These are phyloP conservation scores for Colletotrichum tabaci DNA, from an alignment of 2,329 filamentous ascomycete species.

Conservation along the genomic window DNA sequence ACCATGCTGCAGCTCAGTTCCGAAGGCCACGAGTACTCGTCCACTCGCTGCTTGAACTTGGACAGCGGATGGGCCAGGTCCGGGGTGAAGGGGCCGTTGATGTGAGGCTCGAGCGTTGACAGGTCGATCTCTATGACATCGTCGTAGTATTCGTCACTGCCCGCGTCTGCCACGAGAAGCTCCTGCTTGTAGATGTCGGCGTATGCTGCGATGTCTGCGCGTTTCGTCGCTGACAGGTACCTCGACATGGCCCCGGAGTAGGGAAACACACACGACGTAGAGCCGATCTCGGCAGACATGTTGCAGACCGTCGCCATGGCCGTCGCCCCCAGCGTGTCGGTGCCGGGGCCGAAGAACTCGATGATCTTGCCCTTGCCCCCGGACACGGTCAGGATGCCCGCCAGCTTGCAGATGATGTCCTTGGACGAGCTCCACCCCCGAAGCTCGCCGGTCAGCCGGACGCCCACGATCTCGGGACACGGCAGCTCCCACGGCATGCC, in stretches of 20 bases:
- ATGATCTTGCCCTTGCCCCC: constrained; percentile 54
- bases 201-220: constrained; percentile 45
- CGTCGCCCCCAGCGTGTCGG: constrained; percentile 50
- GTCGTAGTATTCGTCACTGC: constrained; percentile 52
- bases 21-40: constrained; percentile 49
- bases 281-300: constrained; percentile 55
- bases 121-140: constrained; percentile 54
- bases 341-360: constrained; percentile 55
- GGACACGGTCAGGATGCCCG: constrained; percentile 52
- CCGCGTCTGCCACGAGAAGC: constrained; percentile 49
- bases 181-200: constrained; percentile 46
- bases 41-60: constrained; percentile 47
- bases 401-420: constrained; percentile 55
- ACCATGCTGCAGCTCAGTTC: constrained; percentile 51
- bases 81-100: constrained; percentile 55
- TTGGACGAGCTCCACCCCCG: constrained; percentile 52
- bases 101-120: constrained; percentile 51
- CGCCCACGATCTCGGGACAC: constrained; percentile 51
- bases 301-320: constrained; percentile 56
- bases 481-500: constrained; percentile 53
- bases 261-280: constrained; percentile 55
- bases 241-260: constrained; percentile 51
- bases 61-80: constrained; percentile 53
- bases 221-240: constrained; percentile 51
- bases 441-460: constrained; percentile 49